These are phyloP conservation scores for Coemansia sp. DNA, from an alignment of 192 early-diverging fungal genomes.

Conservation along the genomic window DNA sequence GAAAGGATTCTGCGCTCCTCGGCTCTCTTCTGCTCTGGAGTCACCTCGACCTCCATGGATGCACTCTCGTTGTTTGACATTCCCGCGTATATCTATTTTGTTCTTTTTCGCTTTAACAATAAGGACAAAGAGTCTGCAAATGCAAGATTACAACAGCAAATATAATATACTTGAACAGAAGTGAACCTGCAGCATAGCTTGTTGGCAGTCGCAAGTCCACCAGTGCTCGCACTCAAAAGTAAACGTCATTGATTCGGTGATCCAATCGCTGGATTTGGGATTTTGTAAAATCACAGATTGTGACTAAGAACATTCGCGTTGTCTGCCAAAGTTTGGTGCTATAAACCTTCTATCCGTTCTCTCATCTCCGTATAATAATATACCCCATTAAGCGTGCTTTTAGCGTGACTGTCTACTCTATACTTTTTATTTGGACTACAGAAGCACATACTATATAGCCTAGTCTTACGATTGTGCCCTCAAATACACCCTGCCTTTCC, in stretches of 20 bases:
- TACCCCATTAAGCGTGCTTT: background rate
- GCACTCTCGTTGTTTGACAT: slow-evolving; percentile 31
- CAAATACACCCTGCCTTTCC: background rate
- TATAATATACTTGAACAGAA: no score
- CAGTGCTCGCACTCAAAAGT: background rate
- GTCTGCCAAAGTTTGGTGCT: no score
- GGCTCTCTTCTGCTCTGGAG: slow-evolving; percentile 40
- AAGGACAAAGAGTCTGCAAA: background rate
- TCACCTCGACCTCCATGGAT: slow-evolving; percentile 47
- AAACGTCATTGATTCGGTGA: slow-evolving; percentile 38
- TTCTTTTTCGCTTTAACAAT: background rate
- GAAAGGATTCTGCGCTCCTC: slow-evolving; percentile 42
- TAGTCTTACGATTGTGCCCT: no score
- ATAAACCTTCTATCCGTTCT: no score
- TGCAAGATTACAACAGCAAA: slow-evolving; percentile 3
- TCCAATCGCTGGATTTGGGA: slow-evolving; percentile 25
- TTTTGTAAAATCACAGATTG: slow-evolving; percentile 3
- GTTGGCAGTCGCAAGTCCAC: background rate
- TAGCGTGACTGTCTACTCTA: background rate
- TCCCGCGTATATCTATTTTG: background rate
- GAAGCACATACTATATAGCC: no score
- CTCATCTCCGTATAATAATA: background rate
- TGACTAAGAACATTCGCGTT: background rate
- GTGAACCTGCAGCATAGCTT: background rate
- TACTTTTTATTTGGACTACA: background rate